Evolutionary conservation across 192 early-diverging fungal species (phyloP).

Genomic region (Backusella sp.): DNA sequence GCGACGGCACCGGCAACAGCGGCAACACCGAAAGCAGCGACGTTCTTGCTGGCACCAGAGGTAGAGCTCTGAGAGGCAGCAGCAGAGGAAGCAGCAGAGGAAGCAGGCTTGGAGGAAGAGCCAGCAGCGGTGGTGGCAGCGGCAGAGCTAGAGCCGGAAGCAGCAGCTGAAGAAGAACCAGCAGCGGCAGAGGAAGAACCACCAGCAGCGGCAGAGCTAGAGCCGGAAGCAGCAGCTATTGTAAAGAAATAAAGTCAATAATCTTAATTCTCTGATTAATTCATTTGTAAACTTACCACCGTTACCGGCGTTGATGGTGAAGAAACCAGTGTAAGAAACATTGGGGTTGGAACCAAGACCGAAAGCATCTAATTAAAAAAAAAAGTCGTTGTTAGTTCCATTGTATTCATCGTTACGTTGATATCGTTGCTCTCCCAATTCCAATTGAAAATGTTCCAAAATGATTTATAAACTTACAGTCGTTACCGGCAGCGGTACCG

Average conservation of each 20-base stretch:
- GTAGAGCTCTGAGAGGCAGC: neutral
- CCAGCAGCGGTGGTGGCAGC: neutral
- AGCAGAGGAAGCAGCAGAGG: neutral
- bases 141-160: neutral
- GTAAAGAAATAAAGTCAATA: neutral
- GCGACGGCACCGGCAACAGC: constrained; percentile 18
- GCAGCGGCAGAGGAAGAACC: neutral
- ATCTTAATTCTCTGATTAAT: neutral
- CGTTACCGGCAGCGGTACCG: constrained; percentile 13
- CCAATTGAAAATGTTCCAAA: neutral
- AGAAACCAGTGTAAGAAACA: constrained; percentile 16
- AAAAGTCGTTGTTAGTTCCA: neutral
- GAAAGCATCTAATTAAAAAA: constrained; percentile 25
- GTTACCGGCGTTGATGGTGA: constrained; percentile 18
- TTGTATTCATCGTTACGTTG: neutral
- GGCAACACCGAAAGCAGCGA: neutral
- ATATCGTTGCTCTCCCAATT: neutral
- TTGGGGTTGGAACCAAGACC: constrained; percentile 23
- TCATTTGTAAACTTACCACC: neutral
- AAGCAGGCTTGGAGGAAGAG: constrained; percentile 3
- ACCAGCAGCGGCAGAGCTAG: constrained; percentile 5
- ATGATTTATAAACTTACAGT: constrained; percentile 30
- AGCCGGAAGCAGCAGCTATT: neutral
- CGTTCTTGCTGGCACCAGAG: constrained; percentile 12
- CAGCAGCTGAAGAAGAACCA: neutral